Evolutionary conservation across 768 basidiomycete genomes (phyloP).

Genomic region (Suillus bovinus): DNA sequence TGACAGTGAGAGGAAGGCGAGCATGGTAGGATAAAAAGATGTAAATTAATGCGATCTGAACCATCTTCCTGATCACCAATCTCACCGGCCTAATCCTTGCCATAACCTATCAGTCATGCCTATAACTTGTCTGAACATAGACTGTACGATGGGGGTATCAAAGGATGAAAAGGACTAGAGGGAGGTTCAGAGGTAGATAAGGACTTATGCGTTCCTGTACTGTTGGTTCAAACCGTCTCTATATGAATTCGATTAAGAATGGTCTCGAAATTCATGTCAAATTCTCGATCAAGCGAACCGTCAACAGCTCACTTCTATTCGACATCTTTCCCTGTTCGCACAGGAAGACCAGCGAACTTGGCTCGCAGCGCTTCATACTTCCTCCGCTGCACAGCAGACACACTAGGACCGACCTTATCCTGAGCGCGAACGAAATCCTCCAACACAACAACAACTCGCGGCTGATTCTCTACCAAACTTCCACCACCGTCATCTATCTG

Average conservation of each 20-base stretch:
- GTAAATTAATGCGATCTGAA: slow-evolving; percentile 3
- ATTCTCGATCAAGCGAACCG: background rate
- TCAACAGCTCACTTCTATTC: background rate
- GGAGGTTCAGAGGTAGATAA: too few relatives aligned
- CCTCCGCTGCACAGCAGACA: slow-evolving; percentile 73
- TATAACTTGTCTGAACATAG: background rate
- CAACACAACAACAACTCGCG: slow-evolving; percentile 48
- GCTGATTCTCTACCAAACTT: slow-evolving; percentile 16
- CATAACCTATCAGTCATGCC: background rate
- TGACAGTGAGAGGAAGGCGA: slow-evolving; percentile 2
- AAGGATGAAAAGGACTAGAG: background rate
- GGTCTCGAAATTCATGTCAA: background rate
- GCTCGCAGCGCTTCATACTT: slow-evolving; percentile 80
- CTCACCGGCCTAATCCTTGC: too few relatives aligned
- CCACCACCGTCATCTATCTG: slow-evolving; percentile 43
- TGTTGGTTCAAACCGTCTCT: background rate
- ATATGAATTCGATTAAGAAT: background rate
- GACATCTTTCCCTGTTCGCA: slow-evolving; percentile 43
- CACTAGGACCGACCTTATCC: slow-evolving; percentile 85
- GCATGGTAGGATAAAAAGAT: background rate
- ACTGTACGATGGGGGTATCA: background rate
- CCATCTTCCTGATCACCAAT: slow-evolving; percentile 10
- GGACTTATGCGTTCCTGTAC: too few relatives aligned
- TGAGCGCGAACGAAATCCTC: slow-evolving; percentile 75
- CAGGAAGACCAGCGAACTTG: slow-evolving; percentile 82